Evolutionary conservation across 306 rosid genomes (phyloP).

Genomic region (Fragaria iinumae): DNA sequence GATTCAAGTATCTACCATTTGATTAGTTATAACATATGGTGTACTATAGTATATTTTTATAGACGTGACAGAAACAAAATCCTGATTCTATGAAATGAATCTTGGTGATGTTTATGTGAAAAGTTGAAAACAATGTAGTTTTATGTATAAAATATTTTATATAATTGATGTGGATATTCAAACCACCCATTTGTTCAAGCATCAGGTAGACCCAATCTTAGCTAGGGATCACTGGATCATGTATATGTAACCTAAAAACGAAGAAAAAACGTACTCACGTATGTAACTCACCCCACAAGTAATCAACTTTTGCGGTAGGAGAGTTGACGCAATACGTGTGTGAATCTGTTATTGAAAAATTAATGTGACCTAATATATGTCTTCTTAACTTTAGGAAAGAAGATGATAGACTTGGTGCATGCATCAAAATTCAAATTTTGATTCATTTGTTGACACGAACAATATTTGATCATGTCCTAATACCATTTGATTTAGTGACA

Average conservation of each 20-base stretch:
- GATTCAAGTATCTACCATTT: not conserved
- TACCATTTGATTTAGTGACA: no score
- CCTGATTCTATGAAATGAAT: conserved; percentile 17
- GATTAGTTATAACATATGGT: not conserved
- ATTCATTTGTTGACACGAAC: not conserved
- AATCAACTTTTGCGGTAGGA: no score
- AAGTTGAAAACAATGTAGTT: conserved; percentile 7
- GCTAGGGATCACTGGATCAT: not conserved
- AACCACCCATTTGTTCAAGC: conserved; percentile 24
- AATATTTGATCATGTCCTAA: not conserved
- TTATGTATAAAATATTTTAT: not conserved
- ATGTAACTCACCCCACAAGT: no score
- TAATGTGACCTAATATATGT: no score
- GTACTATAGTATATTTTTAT: not conserved
- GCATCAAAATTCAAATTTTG: no score
- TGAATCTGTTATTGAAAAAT: no score
- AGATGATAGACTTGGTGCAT: no score
- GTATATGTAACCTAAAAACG: not conserved
- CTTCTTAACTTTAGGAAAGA: no score
- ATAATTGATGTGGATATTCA: conserved; percentile 16
- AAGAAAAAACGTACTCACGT: no score
- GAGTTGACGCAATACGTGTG: no score
- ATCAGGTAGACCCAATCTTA: conserved; percentile 11
- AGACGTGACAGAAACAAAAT: conserved; percentile 4
- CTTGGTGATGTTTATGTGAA: conserved; percentile 15